phyloP scores from a whole-genome alignment of 345 rosid species.

The Draba incana region DNA sequence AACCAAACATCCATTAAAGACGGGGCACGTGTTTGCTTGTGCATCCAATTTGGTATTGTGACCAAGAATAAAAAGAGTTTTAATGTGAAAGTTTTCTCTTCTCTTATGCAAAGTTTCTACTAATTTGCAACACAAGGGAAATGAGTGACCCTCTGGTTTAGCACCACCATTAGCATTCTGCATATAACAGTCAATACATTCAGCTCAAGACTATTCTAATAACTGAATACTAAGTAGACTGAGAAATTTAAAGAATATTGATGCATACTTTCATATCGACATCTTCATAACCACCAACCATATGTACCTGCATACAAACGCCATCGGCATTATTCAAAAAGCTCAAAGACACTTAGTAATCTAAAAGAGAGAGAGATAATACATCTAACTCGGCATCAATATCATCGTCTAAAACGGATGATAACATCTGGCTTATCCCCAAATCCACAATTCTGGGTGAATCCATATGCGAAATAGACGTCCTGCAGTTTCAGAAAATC shows the following conservation, averaged over 20 bases:
- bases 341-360: neutral
- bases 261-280: slow-evolving; percentile 55
- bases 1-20: slow-evolving; percentile 76
- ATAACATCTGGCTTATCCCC: slow-evolving; percentile 77
- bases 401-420: slow-evolving; percentile 45
- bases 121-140: slow-evolving; percentile 70
- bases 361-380: slow-evolving; percentile 21
- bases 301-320: slow-evolving; percentile 67
- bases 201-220: slow-evolving; percentile 32
- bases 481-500: slow-evolving; percentile 52
- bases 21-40: slow-evolving; percentile 61
- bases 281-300: slow-evolving; percentile 87
- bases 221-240: slow-evolving; percentile 7
- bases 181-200: slow-evolving; percentile 47
- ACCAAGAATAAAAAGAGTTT: slow-evolving; percentile 64
- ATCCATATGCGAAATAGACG: slow-evolving; percentile 88
- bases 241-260: slow-evolving; percentile 27
- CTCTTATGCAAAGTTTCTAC: slow-evolving; percentile 65
- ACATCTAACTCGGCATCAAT: slow-evolving; percentile 70
- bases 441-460: slow-evolving; percentile 59
- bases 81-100: slow-evolving; percentile 67
- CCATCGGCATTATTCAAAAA: slow-evolving; percentile 7
- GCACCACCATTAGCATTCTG: slow-evolving; percentile 50
- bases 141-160: slow-evolving; percentile 60
- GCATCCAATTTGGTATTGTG: slow-evolving; percentile 77